Evolutionary conservation across 306 rosid genomes (phyloP).

Genomic region (Rosa persica): DNA sequence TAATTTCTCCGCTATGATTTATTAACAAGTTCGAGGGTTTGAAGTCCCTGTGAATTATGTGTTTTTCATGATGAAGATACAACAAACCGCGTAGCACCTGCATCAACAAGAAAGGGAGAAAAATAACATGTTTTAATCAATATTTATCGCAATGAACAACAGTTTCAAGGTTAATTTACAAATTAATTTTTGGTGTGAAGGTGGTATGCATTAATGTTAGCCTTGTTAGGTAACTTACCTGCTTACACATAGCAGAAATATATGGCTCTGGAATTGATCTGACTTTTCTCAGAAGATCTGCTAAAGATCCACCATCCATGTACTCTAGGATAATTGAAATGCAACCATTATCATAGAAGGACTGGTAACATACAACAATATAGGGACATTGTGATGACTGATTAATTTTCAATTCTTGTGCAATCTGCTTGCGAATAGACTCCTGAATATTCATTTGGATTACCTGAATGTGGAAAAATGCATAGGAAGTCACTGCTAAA

Average conservation of each 20-base stretch:
- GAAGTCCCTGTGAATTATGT: conserved; percentile 92
- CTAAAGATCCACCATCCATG: conserved; percentile 99
- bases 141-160: conserved; percentile 17
- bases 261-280: conserved; percentile 70
- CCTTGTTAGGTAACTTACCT: conserved; percentile 32
- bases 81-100: conserved; percentile 85
- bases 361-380: conserved; percentile 84
- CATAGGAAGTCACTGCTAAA: conserved; percentile 13
- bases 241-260: conserved; percentile 89
- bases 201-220: neutral
- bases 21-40: conserved; percentile 90
- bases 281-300: conserved; percentile 82
- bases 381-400: conserved; percentile 88
- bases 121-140: conserved; percentile 18
- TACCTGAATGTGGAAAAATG: conserved; percentile 49
- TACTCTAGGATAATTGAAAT: conserved; percentile 95
- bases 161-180: neutral
- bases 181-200: neutral
- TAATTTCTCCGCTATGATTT: conserved; percentile 92
- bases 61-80: conserved; percentile 91
- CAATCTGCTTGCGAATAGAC: conserved; percentile 78
- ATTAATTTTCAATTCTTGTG: conserved; percentile 89
- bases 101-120: conserved; percentile 27
- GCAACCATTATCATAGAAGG: conserved; percentile 77
- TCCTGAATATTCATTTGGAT: conserved; percentile 93